Evolutionary conservation across 345 rosid genomes (phyloP).

Genomic region (Eucalyptus microcorys): DNA sequence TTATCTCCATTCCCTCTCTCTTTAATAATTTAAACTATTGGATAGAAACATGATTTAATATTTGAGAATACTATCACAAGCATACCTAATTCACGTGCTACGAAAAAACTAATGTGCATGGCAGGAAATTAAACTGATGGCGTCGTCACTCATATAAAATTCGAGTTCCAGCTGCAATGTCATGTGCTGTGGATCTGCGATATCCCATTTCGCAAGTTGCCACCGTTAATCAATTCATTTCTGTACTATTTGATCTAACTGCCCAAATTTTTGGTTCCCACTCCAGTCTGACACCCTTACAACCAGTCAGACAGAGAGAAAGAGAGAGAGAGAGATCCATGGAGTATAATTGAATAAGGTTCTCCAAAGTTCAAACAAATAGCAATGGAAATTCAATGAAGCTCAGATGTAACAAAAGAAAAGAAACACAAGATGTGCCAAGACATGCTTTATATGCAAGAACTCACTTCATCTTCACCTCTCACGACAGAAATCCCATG

Average conservation of each 20-base stretch:
- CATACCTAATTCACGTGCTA: background rate
- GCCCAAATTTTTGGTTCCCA: background rate
- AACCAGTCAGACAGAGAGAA: background rate
- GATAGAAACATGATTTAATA: background rate
- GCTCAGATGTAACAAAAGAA: background rate
- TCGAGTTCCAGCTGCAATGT: background rate
- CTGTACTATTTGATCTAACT: background rate
- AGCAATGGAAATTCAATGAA: background rate
- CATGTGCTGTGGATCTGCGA: background rate
- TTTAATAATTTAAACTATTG: background rate
- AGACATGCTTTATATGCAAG: background rate
- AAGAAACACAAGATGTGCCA: background rate
- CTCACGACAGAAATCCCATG: conserved; percentile 34
- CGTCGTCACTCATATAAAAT: background rate
- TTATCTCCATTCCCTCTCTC: background rate
- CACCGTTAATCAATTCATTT: background rate
- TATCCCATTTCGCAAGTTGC: background rate
- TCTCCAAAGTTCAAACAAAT: background rate
- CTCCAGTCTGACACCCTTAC: background rate
- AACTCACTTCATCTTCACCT: background rate
- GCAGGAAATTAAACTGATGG: background rate
- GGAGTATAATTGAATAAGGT: background rate
- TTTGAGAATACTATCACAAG: background rate
- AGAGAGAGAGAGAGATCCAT: background rate
- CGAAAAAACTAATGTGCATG: background rate